These are phyloP conservation scores for Coemansia sp. DNA, from an alignment of 192 early-diverging fungal genomes.

Conservation along the genomic window DNA sequence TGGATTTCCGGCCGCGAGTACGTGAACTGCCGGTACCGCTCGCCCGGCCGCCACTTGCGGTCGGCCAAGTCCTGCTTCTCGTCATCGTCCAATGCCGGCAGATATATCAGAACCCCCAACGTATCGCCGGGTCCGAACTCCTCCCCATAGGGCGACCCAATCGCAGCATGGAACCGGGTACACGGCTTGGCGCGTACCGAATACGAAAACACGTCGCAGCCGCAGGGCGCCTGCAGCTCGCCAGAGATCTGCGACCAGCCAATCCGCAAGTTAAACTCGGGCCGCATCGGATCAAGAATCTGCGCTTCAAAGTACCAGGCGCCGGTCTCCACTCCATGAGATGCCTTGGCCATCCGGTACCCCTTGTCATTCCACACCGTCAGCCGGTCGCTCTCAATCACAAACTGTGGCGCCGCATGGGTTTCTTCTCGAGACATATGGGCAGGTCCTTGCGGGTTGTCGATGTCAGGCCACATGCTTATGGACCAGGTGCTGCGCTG, in stretches of 20 bases:
- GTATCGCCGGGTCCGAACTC: slow-evolving; percentile 44
- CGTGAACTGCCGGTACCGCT: slow-evolving; percentile 44
- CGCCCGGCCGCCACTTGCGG: slow-evolving; percentile 50
- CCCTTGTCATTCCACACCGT: slow-evolving; percentile 69
- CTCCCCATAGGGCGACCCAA: slow-evolving; percentile 47
- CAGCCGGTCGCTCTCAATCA: slow-evolving; percentile 56
- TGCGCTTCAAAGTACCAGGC: slow-evolving; percentile 74
- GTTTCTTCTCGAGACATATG: slow-evolving; percentile 59
- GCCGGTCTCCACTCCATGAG: slow-evolving; percentile 70
- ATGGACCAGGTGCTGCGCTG: slow-evolving; percentile 41
- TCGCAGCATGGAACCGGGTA: slow-evolving; percentile 64
- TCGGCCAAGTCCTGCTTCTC: slow-evolving; percentile 44
- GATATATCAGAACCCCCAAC: slow-evolving; percentile 51
- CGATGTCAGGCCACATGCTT: slow-evolving; percentile 67
- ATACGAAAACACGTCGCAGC: slow-evolving; percentile 71
- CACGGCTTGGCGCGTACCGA: slow-evolving; percentile 64
- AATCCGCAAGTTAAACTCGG: slow-evolving; percentile 62
- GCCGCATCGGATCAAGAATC: slow-evolving; percentile 49
- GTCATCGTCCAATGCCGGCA: slow-evolving; percentile 46
- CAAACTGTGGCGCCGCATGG: slow-evolving; percentile 67
- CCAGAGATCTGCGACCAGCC: slow-evolving; percentile 79
- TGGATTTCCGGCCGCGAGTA: slow-evolving; percentile 46
- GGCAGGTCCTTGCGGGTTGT: slow-evolving; percentile 59
- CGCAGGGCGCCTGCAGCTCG: slow-evolving; percentile 73
- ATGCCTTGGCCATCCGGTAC: slow-evolving; percentile 74